These are phyloP conservation scores for Hapsidospora chrysogenum DNA, from an alignment of 495 filamentous ascomycete species.

Conservation along the genomic window DNA sequence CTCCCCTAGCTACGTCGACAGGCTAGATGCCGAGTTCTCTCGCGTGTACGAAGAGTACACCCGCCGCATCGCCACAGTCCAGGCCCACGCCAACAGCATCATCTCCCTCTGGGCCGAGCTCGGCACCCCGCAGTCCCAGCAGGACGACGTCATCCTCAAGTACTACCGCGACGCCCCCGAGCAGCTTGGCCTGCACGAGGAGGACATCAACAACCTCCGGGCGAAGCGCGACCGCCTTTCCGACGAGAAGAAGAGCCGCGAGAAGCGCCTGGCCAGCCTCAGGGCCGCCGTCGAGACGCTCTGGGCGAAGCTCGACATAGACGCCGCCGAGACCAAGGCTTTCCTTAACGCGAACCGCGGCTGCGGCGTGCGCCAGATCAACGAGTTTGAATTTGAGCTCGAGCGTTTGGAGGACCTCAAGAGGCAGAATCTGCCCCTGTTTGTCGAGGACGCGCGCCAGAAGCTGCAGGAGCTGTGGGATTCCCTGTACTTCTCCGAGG, in stretches of 20 bases:
- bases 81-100: slow-evolving; percentile 60
- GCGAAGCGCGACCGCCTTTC: slow-evolving; percentile 62
- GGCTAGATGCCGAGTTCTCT: slow-evolving; percentile 78
- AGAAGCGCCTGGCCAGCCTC: slow-evolving; percentile 64
- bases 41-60: slow-evolving; percentile 91
- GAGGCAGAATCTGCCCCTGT: slow-evolving; percentile 82
- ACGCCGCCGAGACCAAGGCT: slow-evolving; percentile 62
- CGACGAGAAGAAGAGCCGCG: slow-evolving; percentile 88
- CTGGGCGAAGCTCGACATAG: slow-evolving; percentile 78
- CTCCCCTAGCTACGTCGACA: slow-evolving; percentile 70
- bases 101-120: slow-evolving; percentile 93
- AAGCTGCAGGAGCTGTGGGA: slow-evolving; percentile 93
- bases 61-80: slow-evolving; percentile 58
- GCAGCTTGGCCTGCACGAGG: slow-evolving; percentile 77
- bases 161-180: slow-evolving; percentile 79
- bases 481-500: slow-evolving; percentile 79
- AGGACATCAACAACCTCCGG: slow-evolving; percentile 60
- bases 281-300: slow-evolving; percentile 56
- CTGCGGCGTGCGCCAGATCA: slow-evolving; percentile 73
- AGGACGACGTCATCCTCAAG: slow-evolving; percentile 74
- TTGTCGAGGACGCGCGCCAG: slow-evolving; percentile 83
- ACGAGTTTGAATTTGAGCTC: slow-evolving; percentile 87
- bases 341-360: slow-evolving; percentile 58
- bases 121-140: slow-evolving; percentile 80
- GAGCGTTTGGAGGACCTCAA: slow-evolving; percentile 79